These are phyloP conservation scores for Galerina marginata DNA, from an alignment of 768 basidiomycete genomes.

Conservation along the genomic window DNA sequence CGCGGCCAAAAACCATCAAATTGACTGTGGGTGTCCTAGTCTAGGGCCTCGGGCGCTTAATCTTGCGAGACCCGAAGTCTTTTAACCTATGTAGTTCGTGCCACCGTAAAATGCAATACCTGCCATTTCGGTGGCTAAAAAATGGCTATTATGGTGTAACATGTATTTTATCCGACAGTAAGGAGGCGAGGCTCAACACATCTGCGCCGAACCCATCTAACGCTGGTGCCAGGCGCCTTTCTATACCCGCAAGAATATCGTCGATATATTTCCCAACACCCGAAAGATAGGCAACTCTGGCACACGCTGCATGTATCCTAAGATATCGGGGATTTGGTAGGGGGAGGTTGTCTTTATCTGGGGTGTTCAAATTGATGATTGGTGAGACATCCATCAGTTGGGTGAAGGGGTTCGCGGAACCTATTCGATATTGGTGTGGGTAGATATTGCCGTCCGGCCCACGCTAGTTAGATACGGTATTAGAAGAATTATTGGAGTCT, in stretches of 20 bases:
- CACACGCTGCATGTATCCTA: slow-evolving; percentile 4
- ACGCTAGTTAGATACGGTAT: neutral
- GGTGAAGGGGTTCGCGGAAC: neutral
- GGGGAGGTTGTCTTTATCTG: neutral
- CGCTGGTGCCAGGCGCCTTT: neutral
- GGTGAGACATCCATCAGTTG: slow-evolving; percentile 1
- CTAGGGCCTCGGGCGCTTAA: no score
- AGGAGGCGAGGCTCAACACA: no score
- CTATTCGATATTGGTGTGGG: neutral
- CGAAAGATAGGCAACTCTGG: neutral
- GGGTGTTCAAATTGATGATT: neutral
- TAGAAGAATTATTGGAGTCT: neutral
- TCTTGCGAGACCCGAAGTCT: no score
- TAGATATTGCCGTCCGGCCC: neutral
- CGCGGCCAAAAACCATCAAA: no score
- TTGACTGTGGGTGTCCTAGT: no score
- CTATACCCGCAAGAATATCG: neutral
- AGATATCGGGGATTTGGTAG: slow-evolving; percentile 2
- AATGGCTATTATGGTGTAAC: no score
- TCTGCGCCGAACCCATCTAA: neutral
- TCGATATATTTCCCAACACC: neutral
- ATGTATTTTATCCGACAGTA: no score
- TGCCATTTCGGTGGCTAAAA: no score
- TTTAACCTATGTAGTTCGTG: no score
- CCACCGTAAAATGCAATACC: no score